Percentiles rank a stretch among this genome's conserved stretches.
These are phyloP conservation scores for Triticum urartu DNA, from an alignment of 176 grass and related monocot species.

Conservation along the genomic window DNA sequence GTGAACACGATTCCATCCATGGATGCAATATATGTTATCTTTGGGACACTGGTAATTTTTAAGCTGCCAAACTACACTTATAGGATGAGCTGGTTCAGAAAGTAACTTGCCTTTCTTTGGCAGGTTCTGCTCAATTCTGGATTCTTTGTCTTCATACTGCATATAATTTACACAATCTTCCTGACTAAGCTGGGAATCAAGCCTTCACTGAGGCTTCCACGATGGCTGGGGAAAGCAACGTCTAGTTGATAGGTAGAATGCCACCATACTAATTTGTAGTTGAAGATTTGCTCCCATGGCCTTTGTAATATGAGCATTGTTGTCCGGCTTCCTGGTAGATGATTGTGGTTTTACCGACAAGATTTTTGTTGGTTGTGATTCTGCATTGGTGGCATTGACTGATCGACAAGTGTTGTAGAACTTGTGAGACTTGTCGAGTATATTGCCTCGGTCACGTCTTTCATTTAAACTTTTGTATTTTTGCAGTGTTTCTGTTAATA, in stretches of 20 bases:
- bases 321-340: not conserved
- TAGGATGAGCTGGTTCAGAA: not conserved
- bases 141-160: conserved; percentile 87
- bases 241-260: conserved; percentile 31
- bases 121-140: conserved; percentile 87
- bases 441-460: not conserved
- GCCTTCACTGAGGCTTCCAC: conserved; percentile 59
- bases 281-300: not conserved
- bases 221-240: conserved; percentile 70
- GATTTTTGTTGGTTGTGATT: not conserved
- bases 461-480: not conserved
- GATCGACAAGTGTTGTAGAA: not conserved
- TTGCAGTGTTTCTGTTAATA: not conserved
- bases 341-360: not conserved
- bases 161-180: conserved; percentile 79
- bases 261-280: not conserved
- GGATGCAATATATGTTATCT: conserved; percentile 79
- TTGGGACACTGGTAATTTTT: conserved; percentile 76
- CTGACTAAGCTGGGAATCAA: conserved; percentile 81
- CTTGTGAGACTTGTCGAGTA: not conserved
- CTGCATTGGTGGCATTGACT: not conserved
- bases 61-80: conserved; percentile 4
- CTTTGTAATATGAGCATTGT: not conserved
- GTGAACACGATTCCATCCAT: conserved; percentile 76
- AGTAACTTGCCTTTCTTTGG: conserved; percentile 14